Base-by-base conservation (phyloP, 345 rosid species). In the Salix purpurea region DNA sequence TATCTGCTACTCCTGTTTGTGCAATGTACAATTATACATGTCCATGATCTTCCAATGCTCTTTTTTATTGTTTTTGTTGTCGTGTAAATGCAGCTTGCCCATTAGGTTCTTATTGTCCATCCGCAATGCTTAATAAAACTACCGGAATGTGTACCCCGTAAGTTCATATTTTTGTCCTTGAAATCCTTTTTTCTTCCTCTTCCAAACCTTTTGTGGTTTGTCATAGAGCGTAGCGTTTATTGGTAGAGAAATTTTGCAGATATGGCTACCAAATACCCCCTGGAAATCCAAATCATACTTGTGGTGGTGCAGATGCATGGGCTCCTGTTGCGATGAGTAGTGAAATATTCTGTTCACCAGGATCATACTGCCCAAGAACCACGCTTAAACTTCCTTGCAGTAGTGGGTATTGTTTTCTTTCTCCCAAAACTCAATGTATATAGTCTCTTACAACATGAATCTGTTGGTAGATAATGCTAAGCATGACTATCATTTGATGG, bases 301-400 rank as follows among this genome's bases (percentile, higher is more conserved):
- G 99, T 83, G 98, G 99, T 67, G 92, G 96, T 74, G 98, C 99
- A 71, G 87, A 96, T 80, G 78, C 86, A 61, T 96, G 99, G 99
- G 90, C 96, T 4, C 93, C 92, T 83, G 83, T 92, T 68, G 78
- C 26, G 70, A 82, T 79, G 40, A 84, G 92, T 76, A 66, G 84
- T 34, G 94, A 92, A 81, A 76, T 91, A 10, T 96, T 96, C 88
- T 96, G 98, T 69, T 82, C 91, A 3, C 89, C 96, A 7, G 97
- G 98, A 78, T 91, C 98, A 19, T 94, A 86, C 86, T 94, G 97
- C 78, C 98, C 97, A 48, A 85, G 87, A 37, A 87, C 92, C 19
- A 88, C 84, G 32, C 67, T 65, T 30, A 85, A 79, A 71, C 65
- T 84, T 74, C 67, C 92, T 85, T 94, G 98, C 89, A 85, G 86